Conservation (phyloP, 2,329 filamentous ascomycete genomes). For the Chrysoporthe puriensis region DNA sequence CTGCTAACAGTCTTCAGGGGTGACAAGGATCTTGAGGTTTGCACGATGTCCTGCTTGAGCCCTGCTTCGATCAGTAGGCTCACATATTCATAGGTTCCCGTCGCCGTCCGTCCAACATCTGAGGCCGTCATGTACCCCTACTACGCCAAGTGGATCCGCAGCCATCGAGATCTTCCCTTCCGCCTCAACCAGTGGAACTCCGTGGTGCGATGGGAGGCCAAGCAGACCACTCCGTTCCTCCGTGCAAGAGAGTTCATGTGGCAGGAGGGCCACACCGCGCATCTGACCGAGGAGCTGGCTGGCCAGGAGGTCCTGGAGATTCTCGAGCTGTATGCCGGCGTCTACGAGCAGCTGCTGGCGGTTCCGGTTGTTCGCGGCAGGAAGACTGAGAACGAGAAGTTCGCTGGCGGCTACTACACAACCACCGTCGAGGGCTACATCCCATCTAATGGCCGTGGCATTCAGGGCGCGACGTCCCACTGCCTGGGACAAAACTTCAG, state of each 20-base stretch:
- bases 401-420: constrained; percentile 94
- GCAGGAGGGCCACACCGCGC: constrained; percentile 94
- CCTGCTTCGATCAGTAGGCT: background rate
- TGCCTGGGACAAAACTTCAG: constrained; percentile 43
- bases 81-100: constrained; percentile 51
- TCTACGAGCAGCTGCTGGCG: constrained; percentile 92
- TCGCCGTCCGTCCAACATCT: constrained; percentile 70
- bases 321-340: constrained; percentile 85
- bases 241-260: constrained; percentile 94
- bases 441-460: constrained; percentile 90
- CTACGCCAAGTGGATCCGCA: constrained; percentile 96
- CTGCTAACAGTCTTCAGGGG: constrained; percentile 59
- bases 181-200: constrained; percentile 99
- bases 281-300: constrained; percentile 81
- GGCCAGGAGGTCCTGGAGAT: constrained; percentile 89
- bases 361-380: constrained; percentile 90
- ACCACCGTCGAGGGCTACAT: constrained; percentile 98
- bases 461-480: constrained; percentile 95
- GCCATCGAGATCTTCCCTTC: constrained; percentile 90
- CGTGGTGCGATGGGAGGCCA: constrained; percentile 91
- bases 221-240: constrained; percentile 86
- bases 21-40: constrained; percentile 80
- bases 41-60: background rate
- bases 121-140: constrained; percentile 92
- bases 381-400: constrained; percentile 99